phyloP scores from a whole-genome alignment of 805 yeast genomes.

The Candida ponderosae region DNA sequence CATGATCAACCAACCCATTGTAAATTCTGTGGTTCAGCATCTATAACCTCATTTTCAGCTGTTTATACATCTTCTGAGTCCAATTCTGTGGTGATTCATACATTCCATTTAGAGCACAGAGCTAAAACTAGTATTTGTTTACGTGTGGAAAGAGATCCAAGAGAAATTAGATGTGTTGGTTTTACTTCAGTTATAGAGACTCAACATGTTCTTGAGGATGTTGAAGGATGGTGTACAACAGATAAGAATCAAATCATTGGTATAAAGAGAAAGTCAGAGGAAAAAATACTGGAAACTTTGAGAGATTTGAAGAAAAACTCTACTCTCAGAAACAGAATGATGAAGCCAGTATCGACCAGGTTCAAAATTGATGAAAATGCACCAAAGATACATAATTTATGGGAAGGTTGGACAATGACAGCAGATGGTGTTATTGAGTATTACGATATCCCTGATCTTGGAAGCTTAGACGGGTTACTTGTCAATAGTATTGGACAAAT shows the following conservation, averaged over 20 bases:
- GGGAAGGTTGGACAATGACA: conserved; percentile 81
- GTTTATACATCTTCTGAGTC: conserved; percentile 58
- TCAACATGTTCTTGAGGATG: conserved; percentile 54
- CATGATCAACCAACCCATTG: conserved; percentile 87
- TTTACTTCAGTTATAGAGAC: conserved; percentile 68
- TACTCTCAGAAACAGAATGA: conserved; percentile 8
- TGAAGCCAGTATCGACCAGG: conserved; percentile 2
- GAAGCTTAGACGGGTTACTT: conserved; percentile 33
- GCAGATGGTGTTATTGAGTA: conserved; percentile 55
- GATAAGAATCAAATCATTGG: conserved; percentile 77
- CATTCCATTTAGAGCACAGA: conserved; percentile 61
- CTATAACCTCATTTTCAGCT: conserved; percentile 63
- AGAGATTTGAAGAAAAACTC: conserved; percentile 6
- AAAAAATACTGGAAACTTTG: conserved; percentile 17
- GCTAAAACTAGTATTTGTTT: conserved; percentile 77
- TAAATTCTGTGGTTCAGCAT: conserved; percentile 84
- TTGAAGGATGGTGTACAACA: conserved; percentile 75
- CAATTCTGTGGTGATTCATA: conserved; percentile 58
- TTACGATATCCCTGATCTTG: conserved; percentile 49
- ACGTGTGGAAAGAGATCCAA: conserved; percentile 86
- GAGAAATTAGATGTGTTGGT: conserved; percentile 86
- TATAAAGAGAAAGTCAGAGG: conserved; percentile 35
- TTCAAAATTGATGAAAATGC: conserved; percentile 13
- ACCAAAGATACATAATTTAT: conserved; percentile 34
- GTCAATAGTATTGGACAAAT: conserved; percentile 55